Base-by-base conservation (phyloP, 257 asterid species). In the Apocynum venetum region DNA sequence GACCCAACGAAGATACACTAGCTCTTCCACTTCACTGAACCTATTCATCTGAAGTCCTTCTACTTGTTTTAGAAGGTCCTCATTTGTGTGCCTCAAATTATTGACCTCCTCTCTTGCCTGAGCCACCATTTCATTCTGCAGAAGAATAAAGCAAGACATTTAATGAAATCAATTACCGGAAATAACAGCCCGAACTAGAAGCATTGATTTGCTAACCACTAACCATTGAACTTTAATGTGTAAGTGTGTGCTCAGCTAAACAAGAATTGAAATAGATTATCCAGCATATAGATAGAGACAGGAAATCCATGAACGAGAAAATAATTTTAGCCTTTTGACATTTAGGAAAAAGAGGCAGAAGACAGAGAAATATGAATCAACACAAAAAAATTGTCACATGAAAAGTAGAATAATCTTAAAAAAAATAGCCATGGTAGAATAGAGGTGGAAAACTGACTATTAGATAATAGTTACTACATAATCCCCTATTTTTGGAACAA, bases 11-110 rank as follows among this genome's bases (percentile, higher is more conserved):
- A 96, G 97, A 75, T 96, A 96, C 7, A 96, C 99, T 10, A 96
- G 91, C 87, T 96, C 99, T 84, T 96, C 98, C 2, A 96, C 99
- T 86, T 96, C 99, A 56, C 96, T 90, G 84, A 96, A 96, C 74
- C 99, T 86, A 80, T 93, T 96, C 95, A 91, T 91, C 79, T 96
- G 99, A 79, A 96, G 98, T 43, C 97, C 97, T 86, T 96, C 99
- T 20, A 96, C 98, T 85, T 93, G 99, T 82, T 90, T 96, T 31
- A 83, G 85, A 4, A 96, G 97, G 82, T 93, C 98, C 76, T 93
- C 99, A 36, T 93, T 96, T 47, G 90, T 79, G 71, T 90, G 97
- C 57, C 91, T 86, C 81, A 96, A 71, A 53, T 82, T 87, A 71
- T 84, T 83, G 11, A 87, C 90, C 80, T 95, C 99, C 80, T 91